Evolutionary conservation across 495 filamentous ascomycete genomes (phyloP).

Genomic region (Rhypophila decipiens): DNA sequence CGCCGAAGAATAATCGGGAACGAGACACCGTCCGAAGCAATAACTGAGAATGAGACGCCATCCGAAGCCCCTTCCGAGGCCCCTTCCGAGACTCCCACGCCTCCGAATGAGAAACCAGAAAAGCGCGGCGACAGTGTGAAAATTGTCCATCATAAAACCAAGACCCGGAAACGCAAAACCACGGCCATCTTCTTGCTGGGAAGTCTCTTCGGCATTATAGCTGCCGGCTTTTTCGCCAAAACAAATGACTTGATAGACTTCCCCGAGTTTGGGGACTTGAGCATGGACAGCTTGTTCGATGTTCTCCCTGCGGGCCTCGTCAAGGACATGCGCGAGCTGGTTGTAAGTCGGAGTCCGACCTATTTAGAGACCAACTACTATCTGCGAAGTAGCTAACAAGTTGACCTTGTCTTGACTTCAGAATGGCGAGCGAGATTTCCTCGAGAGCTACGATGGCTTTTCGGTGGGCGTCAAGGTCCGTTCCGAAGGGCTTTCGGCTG

Average conservation of each 20-base stretch:
- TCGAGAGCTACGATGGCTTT: conserved; percentile 85
- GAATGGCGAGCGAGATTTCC: conserved; percentile 79
- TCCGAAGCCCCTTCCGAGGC: too few species aligned
- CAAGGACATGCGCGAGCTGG: conserved; percentile 74
- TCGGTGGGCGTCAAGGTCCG: conserved; percentile 76
- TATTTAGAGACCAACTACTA: too few species aligned
- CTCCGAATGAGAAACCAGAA: conserved; percentile 38
- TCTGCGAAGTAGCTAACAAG: too few species aligned
- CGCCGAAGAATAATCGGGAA: conserved; percentile 38
- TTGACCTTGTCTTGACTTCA: too few species aligned
- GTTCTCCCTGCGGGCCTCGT: conserved; percentile 76
- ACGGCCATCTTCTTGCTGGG: conserved; percentile 78
- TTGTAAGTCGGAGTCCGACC: conserved; percentile 54
- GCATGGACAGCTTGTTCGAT: conserved; percentile 75
- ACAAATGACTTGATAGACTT: conserved; percentile 80
- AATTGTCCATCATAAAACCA: conserved; percentile 36
- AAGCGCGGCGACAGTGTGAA: conserved; percentile 22
- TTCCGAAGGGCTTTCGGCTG: conserved; percentile 72
- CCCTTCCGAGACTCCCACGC: too few species aligned
- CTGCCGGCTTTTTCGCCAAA: conserved; percentile 77
- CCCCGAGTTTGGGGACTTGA: conserved; percentile 71
- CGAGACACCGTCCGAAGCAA: conserved; percentile 15
- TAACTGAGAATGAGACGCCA: conserved; percentile 11
- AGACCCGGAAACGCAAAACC: conserved; percentile 60
- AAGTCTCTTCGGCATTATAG: conserved; percentile 72